These are phyloP conservation scores for Podila verticillata DNA, from an alignment of 192 early-diverging fungal genomes.

Conservation along the genomic window DNA sequence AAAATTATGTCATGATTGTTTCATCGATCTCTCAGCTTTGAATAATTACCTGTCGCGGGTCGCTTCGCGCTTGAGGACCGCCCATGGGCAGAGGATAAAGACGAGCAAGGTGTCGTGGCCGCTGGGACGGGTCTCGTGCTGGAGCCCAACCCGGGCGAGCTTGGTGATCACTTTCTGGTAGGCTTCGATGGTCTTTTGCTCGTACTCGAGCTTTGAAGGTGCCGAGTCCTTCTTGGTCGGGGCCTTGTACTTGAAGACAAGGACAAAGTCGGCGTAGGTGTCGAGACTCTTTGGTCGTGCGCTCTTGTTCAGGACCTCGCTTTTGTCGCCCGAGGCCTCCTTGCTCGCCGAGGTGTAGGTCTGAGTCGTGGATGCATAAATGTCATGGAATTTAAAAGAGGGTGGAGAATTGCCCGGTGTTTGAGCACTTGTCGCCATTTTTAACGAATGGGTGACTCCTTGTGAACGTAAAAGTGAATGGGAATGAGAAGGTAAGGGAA, in stretches of 20 bases:
- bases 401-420: background rate
- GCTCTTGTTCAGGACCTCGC: background rate
- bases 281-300: constrained; percentile 22
- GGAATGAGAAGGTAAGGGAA: background rate
- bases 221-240: constrained; percentile 13
- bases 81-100: constrained; percentile 73
- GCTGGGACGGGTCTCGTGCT: constrained; percentile 69
- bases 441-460: no score
- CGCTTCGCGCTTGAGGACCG: constrained; percentile 59
- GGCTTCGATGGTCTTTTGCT: constrained; percentile 50
- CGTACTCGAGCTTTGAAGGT: constrained; percentile 24
- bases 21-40: background rate
- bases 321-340: background rate
- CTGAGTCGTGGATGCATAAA: constrained; percentile 25
- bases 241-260: constrained; percentile 53
- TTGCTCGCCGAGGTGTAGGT: background rate
- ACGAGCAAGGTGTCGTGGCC: constrained; percentile 65
- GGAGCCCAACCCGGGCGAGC: constrained; percentile 68
- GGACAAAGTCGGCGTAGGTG: constrained; percentile 51
- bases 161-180: constrained; percentile 64
- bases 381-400: constrained; percentile 28
- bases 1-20: background rate
- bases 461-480: no score
- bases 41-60: constrained; percentile 53
- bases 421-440: background rate